Conservation (phyloP, 2,329 filamentous ascomycete species). For the Penicillium glabrum region DNA sequence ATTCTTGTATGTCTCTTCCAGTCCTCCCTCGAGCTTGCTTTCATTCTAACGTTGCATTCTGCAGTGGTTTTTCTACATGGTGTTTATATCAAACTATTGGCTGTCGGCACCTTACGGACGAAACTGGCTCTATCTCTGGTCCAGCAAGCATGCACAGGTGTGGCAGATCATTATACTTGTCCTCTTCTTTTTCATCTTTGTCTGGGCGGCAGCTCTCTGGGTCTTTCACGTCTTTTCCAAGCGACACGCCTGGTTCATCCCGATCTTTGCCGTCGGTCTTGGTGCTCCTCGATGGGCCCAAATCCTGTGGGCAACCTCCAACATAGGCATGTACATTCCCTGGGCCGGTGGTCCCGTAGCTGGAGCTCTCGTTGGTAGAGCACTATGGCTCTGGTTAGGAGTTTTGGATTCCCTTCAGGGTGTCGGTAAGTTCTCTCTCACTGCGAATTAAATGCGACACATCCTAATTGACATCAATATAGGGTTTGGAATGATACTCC, state of each 20-base stretch:
- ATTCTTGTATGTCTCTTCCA: constrained; percentile 41
- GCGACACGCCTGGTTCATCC: constrained; percentile 65
- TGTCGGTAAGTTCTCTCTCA: constrained; percentile 39
- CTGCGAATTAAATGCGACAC: neutral
- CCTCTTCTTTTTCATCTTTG: constrained; percentile 49
- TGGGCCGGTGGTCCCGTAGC: constrained; percentile 55
- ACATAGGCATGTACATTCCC: constrained; percentile 61
- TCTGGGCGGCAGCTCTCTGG: constrained; percentile 52
- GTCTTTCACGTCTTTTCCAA: constrained; percentile 58
- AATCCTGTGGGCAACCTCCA: constrained; percentile 64
- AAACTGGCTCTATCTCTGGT: constrained; percentile 67
- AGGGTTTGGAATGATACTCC: constrained; percentile 64
- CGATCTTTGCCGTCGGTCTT: constrained; percentile 66
- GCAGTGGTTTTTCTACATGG: constrained; percentile 59
- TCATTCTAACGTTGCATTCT: constrained; percentile 56
- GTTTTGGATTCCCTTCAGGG: constrained; percentile 65
- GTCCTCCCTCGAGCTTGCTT: neutral
- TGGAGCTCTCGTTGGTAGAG: constrained; percentile 53
- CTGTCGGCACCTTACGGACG: constrained; percentile 65
- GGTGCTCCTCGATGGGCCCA: constrained; percentile 66
- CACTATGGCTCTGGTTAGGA: constrained; percentile 68
- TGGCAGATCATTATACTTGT: constrained; percentile 59
- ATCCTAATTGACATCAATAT: neutral
- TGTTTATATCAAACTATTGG: constrained; percentile 56
- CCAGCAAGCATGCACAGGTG: constrained; percentile 53